A percentile compares a stretch with the other conserved stretches of the same genome.
Conservation (phyloP, 495 filamentous ascomycete genomes). For the Penicillium simplicissimum region DNA sequence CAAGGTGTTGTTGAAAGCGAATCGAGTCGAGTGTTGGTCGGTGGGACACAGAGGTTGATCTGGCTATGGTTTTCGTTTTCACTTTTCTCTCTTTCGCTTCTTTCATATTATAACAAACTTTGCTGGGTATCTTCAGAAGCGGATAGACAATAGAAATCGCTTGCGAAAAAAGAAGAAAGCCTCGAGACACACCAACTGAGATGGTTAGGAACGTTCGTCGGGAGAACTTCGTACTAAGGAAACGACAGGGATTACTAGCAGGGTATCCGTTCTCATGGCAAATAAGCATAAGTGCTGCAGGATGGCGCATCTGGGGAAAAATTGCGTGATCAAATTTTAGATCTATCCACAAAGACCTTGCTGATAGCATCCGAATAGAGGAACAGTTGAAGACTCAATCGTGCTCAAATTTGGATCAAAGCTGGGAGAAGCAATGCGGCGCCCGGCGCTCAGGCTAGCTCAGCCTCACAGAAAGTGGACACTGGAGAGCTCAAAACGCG, state of each 20-base stretch:
- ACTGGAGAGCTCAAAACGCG: too few species aligned
- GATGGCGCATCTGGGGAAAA: not conserved
- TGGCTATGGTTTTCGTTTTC: not conserved
- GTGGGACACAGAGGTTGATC: not conserved
- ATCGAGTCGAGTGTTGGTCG: not conserved
- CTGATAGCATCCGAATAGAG: not conserved
- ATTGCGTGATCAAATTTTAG: not conserved
- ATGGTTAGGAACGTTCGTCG: too few species aligned
- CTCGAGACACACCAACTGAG: too few species aligned
- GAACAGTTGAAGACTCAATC: not conserved
- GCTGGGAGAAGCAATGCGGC: too few species aligned
- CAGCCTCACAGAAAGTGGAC: too few species aligned
- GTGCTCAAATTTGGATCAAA: not conserved
- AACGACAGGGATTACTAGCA: not conserved
- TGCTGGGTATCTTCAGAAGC: conserved; percentile 5
- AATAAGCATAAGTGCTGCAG: not conserved
- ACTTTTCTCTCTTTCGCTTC: not conserved
- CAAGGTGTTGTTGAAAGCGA: not conserved
- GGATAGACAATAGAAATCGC: conserved; percentile 5
- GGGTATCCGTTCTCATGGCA: not conserved
- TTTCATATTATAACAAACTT: not conserved
- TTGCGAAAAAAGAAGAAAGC: not conserved
- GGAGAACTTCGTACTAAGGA: not conserved
- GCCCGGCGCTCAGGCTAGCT: too few species aligned
- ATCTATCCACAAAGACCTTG: not conserved